Percentiles rank a stretch among this genome's conserved stretches.
These are phyloP conservation scores for thale cress (Arabidopsis thaliana) DNA, from an alignment of 345 rosid species.

Conservation along the genomic window DNA sequence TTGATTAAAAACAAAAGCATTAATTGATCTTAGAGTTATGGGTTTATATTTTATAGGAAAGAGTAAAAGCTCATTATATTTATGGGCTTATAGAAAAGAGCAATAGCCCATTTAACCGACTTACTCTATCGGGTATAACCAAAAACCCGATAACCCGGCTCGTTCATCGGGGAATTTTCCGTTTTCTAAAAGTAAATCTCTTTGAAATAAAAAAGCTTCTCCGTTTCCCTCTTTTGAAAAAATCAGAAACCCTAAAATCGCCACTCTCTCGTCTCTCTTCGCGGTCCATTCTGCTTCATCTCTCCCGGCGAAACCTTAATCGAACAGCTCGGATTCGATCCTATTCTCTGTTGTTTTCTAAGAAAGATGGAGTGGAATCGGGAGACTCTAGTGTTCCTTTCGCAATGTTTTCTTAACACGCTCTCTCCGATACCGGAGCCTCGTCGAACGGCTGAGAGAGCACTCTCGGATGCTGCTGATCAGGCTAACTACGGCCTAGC, in stretches of 20 bases:
- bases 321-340: constrained; percentile 15
- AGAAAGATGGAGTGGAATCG: constrained; percentile 67
- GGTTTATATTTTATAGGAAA: too few species aligned
- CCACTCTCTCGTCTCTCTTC: constrained; percentile 33
- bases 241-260: constrained; percentile 30
- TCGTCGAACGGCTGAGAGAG: constrained; percentile 83
- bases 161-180: not conserved
- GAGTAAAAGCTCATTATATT: not conserved
- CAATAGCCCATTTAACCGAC: not conserved
- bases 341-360: constrained; percentile 8
- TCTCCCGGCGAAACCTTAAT: constrained; percentile 13
- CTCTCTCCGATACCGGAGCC: constrained; percentile 80
- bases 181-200: not conserved
- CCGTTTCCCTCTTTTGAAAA: constrained; percentile 40
- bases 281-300: constrained; percentile 26
- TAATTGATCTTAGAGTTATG: too few species aligned
- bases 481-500: constrained; percentile 77
- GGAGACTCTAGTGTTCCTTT: constrained; percentile 69
- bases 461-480: constrained; percentile 62
- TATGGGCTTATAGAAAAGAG: not conserved
- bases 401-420: constrained; percentile 82
- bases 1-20: not conserved
- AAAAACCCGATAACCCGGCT: constrained; percentile 31
- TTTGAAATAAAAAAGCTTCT: constrained; percentile 22
- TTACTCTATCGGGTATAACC: not conserved